phyloP scores from a whole-genome alignment of 2,329 filamentous ascomycete genomes.

The Ramularia endophylla region DNA sequence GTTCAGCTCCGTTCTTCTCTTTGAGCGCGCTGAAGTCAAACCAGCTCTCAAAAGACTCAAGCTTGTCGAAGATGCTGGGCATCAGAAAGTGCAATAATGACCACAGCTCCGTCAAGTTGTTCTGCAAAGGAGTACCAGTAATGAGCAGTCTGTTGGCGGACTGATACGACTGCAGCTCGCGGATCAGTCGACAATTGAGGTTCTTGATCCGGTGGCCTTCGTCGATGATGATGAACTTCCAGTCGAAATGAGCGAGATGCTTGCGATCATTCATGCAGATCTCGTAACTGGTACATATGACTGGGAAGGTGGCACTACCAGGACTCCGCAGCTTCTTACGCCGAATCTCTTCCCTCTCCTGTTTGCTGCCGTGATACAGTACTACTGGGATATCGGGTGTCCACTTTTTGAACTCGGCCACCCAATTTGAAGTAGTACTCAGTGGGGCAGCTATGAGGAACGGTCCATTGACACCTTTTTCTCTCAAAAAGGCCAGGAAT shows the following conservation, averaged over 20 bases:
- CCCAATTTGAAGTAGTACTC: slow-evolving; percentile 92
- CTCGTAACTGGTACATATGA: slow-evolving; percentile 93
- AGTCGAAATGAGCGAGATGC: slow-evolving; percentile 74
- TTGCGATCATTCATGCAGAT: slow-evolving; percentile 90
- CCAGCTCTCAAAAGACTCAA: slow-evolving; percentile 90
- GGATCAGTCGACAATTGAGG: slow-evolving; percentile 84
- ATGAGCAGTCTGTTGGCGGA: slow-evolving; percentile 89
- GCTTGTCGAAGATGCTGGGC: slow-evolving; percentile 86
- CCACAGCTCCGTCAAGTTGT: slow-evolving; percentile 93
- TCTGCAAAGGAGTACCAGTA: slow-evolving; percentile 90
- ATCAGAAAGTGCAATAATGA: slow-evolving; percentile 89
- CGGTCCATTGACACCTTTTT: slow-evolving; percentile 81
- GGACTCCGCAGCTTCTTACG: slow-evolving; percentile 65
- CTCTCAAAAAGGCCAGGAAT: slow-evolving; percentile 77
- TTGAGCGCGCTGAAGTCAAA: slow-evolving; percentile 94
- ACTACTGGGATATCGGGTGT: slow-evolving; percentile 81
- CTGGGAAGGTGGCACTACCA: slow-evolving; percentile 68
- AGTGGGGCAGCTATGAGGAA: slow-evolving; percentile 87
- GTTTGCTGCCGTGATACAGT: slow-evolving; percentile 81
- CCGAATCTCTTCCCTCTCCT: slow-evolving; percentile 71
- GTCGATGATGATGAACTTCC: slow-evolving; percentile 98
- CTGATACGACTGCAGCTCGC: slow-evolving; percentile 78
- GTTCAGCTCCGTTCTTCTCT: slow-evolving; percentile 70
- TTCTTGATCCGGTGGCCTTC: slow-evolving; percentile 98
- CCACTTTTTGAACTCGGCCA: slow-evolving; percentile 89